A percentile compares a stretch with the other conserved stretches of the same genome.
Conservation (phyloP, 2,329 filamentous ascomycete species). For the Cercospora citrullina region DNA sequence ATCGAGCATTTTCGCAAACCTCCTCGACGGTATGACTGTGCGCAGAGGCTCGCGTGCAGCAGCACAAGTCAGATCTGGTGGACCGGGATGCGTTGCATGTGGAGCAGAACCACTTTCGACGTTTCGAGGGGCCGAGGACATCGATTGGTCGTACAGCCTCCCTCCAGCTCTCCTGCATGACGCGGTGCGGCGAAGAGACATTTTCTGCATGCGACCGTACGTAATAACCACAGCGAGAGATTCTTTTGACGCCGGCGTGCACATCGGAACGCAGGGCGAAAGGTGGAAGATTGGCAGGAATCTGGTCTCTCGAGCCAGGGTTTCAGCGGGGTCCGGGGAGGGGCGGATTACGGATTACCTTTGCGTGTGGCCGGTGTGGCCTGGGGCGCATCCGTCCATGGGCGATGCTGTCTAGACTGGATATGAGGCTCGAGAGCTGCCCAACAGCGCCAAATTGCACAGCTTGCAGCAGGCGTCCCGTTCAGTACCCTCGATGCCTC, state of each 20-base stretch:
- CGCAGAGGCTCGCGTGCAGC: background rate
- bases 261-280: background rate
- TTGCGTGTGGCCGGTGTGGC: background rate
- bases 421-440: background rate
- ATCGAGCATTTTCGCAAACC: background rate
- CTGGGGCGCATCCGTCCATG: background rate
- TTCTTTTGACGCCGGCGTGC: background rate
- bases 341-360: background rate
- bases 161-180: background rate
- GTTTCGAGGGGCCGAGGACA: background rate
- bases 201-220: background rate
- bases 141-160: background rate
- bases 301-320: background rate
- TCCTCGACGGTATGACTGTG: background rate
- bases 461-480: background rate
- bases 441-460: background rate
- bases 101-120: background rate
- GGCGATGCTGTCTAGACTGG: background rate
- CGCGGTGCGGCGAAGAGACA: background rate
- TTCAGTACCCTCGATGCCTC: background rate
- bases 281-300: background rate
- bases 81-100: conserved; percentile 6
- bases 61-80: conserved; percentile 6
- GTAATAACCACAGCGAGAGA: background rate
- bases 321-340: background rate